Conservation (phyloP, 768 basidiomycete species). For the Trametes elegans region DNA sequence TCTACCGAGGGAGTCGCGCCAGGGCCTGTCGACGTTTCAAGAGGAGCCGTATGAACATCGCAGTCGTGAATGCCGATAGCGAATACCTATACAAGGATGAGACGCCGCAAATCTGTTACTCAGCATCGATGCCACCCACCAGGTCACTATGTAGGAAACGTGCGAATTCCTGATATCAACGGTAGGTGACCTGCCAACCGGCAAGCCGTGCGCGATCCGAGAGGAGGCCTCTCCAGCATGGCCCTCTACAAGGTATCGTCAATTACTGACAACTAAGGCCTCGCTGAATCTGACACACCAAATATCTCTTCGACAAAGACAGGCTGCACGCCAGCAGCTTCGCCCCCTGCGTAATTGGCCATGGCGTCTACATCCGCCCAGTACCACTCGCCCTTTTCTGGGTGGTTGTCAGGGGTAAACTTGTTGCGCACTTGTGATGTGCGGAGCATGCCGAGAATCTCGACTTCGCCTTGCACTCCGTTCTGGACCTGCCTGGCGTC, state of each 20-base stretch:
- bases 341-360: constrained; percentile 75
- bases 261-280: neutral
- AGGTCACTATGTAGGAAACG: constrained; percentile 92
- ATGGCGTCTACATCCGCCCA: constrained; percentile 87
- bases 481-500: constrained; percentile 16
- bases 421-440: constrained; percentile 67
- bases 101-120: neutral
- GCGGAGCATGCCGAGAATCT: constrained; percentile 85
- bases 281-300: constrained; percentile 50
- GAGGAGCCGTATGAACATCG: constrained; percentile 76
- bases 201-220: constrained; percentile 66
- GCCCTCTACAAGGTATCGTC: constrained; percentile 56
- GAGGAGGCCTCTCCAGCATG: constrained; percentile 71
- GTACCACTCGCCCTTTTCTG: constrained; percentile 81
- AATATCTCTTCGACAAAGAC: constrained; percentile 92
- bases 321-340: constrained; percentile 70
- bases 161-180: constrained; percentile 93
- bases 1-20: constrained; percentile 54
- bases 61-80: constrained; percentile 77
- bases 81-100: constrained; percentile 64
- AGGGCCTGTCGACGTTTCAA: constrained; percentile 53
- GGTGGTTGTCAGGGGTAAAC: constrained; percentile 90
- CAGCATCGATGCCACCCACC: constrained; percentile 46
- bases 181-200: constrained; percentile 78
- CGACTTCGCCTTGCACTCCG: constrained; percentile 54